A percentile compares a stretch with the other conserved stretches of the same genome.
phyloP scores from a whole-genome alignment of 257 asterid species.

The Gentiana straminea region DNA sequence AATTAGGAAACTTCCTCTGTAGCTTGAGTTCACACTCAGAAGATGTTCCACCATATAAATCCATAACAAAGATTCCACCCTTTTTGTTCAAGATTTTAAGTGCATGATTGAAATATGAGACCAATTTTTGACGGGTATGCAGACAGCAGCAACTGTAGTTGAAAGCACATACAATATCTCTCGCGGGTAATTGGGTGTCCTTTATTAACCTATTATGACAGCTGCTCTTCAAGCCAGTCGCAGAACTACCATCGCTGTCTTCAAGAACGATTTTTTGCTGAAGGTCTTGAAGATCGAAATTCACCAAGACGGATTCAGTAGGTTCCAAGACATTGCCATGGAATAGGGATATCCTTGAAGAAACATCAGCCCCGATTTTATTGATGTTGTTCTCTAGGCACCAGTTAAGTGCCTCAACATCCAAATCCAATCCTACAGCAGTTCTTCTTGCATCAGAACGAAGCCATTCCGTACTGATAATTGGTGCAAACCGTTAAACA shows the following conservation, averaged over 20 bases:
- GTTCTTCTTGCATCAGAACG: slow-evolving; percentile 79
- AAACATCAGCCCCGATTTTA: slow-evolving; percentile 64
- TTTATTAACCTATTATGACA: slow-evolving; percentile 32
- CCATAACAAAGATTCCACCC: slow-evolving; percentile 93
- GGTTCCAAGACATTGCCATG: slow-evolving; percentile 94
- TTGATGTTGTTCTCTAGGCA: slow-evolving; percentile 65
- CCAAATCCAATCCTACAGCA: slow-evolving; percentile 92
- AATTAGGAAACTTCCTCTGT: slow-evolving; percentile 84
- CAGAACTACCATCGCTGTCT: slow-evolving; percentile 24
- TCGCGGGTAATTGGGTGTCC: slow-evolving; percentile 44
- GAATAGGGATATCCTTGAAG: slow-evolving; percentile 54
- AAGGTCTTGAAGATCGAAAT: slow-evolving; percentile 23
- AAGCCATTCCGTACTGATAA: slow-evolving; percentile 82
- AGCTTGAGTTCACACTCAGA: slow-evolving; percentile 73
- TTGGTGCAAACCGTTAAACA: too few relatives aligned
- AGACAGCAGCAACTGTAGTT: slow-evolving; percentile 98
- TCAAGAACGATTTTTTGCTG: slow-evolving; percentile 26
- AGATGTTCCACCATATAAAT: slow-evolving; percentile 89
- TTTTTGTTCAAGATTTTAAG: slow-evolving; percentile 41
- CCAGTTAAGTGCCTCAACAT: slow-evolving; percentile 80
- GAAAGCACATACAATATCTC: slow-evolving; percentile 96
- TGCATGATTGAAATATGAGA: slow-evolving; percentile 71
- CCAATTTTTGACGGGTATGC: slow-evolving; percentile 71
- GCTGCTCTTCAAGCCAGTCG: slow-evolving; percentile 12
- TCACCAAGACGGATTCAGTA: slow-evolving; percentile 52